Evolutionary conservation across 371 early-diverging fungal species (phyloP).

Genomic region (Chytridiales sp.): DNA sequence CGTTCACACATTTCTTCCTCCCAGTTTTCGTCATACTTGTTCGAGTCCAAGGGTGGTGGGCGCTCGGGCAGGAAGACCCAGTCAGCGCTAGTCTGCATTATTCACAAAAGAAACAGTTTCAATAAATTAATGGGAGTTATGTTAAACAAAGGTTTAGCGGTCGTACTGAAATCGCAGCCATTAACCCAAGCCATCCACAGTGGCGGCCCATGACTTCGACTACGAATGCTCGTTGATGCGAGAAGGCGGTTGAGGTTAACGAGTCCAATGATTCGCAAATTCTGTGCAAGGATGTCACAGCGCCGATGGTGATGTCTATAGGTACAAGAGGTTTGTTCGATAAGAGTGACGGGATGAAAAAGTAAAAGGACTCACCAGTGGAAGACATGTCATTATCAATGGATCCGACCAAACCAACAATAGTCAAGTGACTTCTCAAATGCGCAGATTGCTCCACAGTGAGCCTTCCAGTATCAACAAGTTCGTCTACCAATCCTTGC

Average conservation of each 20-base stretch:
- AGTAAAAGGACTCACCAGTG: constrained; percentile 56
- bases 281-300: constrained; percentile 93
- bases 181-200: constrained; percentile 99
- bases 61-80: constrained; percentile 98
- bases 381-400: constrained; percentile 98
- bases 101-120: background rate
- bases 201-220: constrained; percentile 99
- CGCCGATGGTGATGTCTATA: constrained; percentile 92
- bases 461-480: constrained; percentile 60
- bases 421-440: constrained; percentile 69
- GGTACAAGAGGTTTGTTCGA: background rate
- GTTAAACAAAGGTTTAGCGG: too few relatives aligned
- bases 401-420: constrained; percentile 95
- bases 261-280: constrained; percentile 97
- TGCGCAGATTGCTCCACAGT: constrained; percentile 56
- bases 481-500: constrained; percentile 75
- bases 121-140: background rate
- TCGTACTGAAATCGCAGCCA: constrained; percentile 81
- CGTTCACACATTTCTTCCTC: constrained; percentile 75
- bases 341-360: background rate
- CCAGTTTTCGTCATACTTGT: constrained; percentile 75
- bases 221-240: constrained; percentile 97
- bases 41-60: constrained; percentile 64
- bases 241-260: constrained; percentile 91
- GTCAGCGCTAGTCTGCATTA: constrained; percentile 76